Conservation (phyloP, 2,329 filamentous ascomycete genomes). For the Cadophora gregata region DNA sequence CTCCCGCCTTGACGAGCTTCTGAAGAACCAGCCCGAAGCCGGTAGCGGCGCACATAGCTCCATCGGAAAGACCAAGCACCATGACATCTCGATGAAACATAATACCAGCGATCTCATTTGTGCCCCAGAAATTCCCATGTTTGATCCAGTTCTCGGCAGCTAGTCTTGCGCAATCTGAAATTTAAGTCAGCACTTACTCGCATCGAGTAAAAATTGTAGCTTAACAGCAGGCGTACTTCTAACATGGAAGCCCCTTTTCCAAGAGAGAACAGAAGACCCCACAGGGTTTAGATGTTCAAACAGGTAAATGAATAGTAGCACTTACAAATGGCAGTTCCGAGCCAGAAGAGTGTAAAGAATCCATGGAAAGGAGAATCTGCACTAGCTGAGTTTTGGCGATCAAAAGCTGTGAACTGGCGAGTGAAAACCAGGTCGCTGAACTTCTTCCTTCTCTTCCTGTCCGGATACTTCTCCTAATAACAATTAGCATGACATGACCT, state of each 20-base stretch:
- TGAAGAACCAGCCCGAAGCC: constrained; percentile 71
- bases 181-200: not conserved
- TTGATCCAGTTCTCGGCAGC: constrained; percentile 70
- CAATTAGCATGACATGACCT: not conserved
- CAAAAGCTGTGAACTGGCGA: constrained; percentile 74
- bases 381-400: constrained; percentile 69
- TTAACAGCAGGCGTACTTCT: not conserved
- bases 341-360: constrained; percentile 82
- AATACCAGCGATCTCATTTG: constrained; percentile 72
- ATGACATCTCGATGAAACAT: constrained; percentile 67
- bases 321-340: constrained; percentile 69
- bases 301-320: constrained; percentile 49
- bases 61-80: constrained; percentile 67
- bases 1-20: constrained; percentile 61
- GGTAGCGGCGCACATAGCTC: constrained; percentile 70
- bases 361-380: constrained; percentile 76
- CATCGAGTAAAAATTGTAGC: not conserved
- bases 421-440: constrained; percentile 71
- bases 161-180: constrained; percentile 47
- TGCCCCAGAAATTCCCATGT: constrained; percentile 72
- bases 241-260: not conserved
- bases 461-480: constrained; percentile 36
- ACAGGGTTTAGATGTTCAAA: not conserved
- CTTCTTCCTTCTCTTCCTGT: constrained; percentile 39
- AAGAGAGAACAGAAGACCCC: not conserved